Evolutionary conservation across 495 filamentous ascomycete species (phyloP).

Genomic region (Tetracladium setigerum): DNA sequence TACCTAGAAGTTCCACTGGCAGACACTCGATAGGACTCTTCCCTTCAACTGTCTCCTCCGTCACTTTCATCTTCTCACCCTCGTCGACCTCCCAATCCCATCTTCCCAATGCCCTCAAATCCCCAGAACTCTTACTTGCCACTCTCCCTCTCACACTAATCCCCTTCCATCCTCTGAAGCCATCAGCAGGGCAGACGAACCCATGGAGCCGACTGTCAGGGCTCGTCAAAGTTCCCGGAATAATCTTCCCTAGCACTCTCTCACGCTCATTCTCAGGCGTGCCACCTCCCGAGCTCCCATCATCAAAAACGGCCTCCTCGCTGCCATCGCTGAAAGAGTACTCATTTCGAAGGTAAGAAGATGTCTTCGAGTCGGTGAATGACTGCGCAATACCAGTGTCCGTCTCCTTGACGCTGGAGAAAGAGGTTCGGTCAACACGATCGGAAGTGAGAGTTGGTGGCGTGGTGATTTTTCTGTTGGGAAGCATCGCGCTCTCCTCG

Average conservation of each 20-base stretch:
- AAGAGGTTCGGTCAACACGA: slow-evolving; percentile 36
- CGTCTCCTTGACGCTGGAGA: slow-evolving; percentile 49
- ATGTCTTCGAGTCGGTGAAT: slow-evolving; percentile 60
- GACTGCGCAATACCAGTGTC: slow-evolving; percentile 54
- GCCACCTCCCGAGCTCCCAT: slow-evolving; percentile 19
- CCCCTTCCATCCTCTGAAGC: slow-evolving; percentile 66
- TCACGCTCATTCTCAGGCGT: slow-evolving; percentile 5
- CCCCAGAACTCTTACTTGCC: slow-evolving; percentile 62
- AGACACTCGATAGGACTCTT: slow-evolving; percentile 53
- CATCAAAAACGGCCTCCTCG: slow-evolving; percentile 37
- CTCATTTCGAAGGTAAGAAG: slow-evolving; percentile 41
- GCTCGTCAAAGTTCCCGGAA: slow-evolving; percentile 6
- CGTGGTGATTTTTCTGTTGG: background rate
- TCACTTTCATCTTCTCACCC: slow-evolving; percentile 16
- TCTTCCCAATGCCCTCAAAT: slow-evolving; percentile 49
- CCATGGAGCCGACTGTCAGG: slow-evolving; percentile 30
- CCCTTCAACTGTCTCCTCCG: slow-evolving; percentile 25
- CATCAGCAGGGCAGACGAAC: slow-evolving; percentile 65
- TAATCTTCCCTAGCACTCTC: background rate
- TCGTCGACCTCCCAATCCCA: slow-evolving; percentile 42
- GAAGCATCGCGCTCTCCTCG: background rate
- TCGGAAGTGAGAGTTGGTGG: slow-evolving; percentile 9
- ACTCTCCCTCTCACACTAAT: slow-evolving; percentile 57
- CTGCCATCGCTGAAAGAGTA: background rate
- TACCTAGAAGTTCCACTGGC: slow-evolving; percentile 66